Base-by-base conservation (phyloP, 2,329 filamentous ascomycete species). In the Venturiaceae sp. region DNA sequence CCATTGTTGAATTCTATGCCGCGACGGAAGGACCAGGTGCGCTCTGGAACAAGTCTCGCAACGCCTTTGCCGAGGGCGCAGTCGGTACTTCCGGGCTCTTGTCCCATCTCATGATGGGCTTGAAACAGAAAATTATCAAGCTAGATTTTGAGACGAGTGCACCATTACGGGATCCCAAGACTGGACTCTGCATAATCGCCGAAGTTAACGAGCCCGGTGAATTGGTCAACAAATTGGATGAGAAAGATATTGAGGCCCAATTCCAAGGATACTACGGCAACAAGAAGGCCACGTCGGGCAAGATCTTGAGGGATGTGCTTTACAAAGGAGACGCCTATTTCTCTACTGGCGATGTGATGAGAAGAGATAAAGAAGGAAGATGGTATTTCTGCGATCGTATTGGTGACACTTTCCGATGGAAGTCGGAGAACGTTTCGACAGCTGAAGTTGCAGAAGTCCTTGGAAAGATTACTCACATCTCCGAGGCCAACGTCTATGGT, bases 261-360 rank as follows among this genome's bases (percentile, higher is more conserved):
- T 95, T 91, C 74, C 87, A 91, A 67, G 91, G 91, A 1, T 96
- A 96, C 72, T 90, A 86, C 71, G 83, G 84, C 60, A 90, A 95
- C 68, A 70, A 78, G 14, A 78, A 80, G 33, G 89, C 90, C 0
- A 89, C 86, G 0, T 74, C 83, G 39, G 79, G 82, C 63, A 95
- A 95, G 72, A 80, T 95, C 52, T 70, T 94, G 61, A 81, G 86
- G 4, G 76, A 87, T 64, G 88, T 94, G 2, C 82, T 94, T 62
- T 75, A 73, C 60, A 86, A 86, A 66, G 90, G 87, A 14, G 91
- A 96, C 66, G 85, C 83, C 0, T 95, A 84, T 78, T 95, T 91
- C 77, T 83, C 90, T 26, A 87, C 88, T 0, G 91, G 91, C n/a
- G 91, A 96, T 66, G 79, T 94, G 19, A 74, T 94, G 33, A 79